phyloP scores from a whole-genome alignment of 345 rosid genomes.

The Psidium guajava region DNA sequence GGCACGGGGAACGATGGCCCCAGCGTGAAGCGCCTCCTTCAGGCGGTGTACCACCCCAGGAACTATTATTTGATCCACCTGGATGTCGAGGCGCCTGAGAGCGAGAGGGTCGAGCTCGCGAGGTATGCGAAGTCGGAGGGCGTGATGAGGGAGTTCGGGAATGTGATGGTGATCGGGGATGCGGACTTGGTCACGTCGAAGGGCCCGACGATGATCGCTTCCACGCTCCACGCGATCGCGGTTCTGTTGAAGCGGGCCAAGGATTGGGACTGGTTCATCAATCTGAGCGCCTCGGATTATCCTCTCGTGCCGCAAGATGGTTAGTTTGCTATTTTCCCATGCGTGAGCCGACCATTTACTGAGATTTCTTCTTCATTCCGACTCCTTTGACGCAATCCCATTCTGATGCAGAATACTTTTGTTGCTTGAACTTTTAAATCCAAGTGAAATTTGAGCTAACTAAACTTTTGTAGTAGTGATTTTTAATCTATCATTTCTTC shows the following conservation, averaged over 20 bases:
- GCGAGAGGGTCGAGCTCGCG: slow-evolving; percentile 69
- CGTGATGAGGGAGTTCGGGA: slow-evolving; percentile 37
- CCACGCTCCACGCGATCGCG: slow-evolving; percentile 60
- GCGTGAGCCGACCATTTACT: not conserved
- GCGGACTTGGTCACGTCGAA: slow-evolving; percentile 70
- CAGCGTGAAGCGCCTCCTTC: slow-evolving; percentile 48
- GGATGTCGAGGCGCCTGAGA: slow-evolving; percentile 75
- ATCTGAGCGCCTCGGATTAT: slow-evolving; percentile 74
- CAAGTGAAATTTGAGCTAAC: not conserved
- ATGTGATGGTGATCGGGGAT: slow-evolving; percentile 79
- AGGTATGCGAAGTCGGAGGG: slow-evolving; percentile 60
- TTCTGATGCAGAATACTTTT: not conserved
- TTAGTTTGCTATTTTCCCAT: slow-evolving; percentile 9
- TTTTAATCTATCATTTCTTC: not conserved
- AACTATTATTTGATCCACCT: slow-evolving; percentile 75
- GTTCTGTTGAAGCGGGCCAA: slow-evolving; percentile 57
- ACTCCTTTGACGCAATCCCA: not conserved
- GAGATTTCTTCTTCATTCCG: not conserved
- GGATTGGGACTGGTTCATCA: slow-evolving; percentile 94
- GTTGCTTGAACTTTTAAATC: not conserved
- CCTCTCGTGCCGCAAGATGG: slow-evolving; percentile 93
- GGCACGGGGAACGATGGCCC: slow-evolving; percentile 73
- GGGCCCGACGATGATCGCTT: slow-evolving; percentile 82
- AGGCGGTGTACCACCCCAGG: slow-evolving; percentile 69
- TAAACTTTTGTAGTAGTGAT: not conserved